Base-by-base conservation (phyloP, 225 moss, liverwort and hornwort species). In the Climacium dendroides region DNA sequence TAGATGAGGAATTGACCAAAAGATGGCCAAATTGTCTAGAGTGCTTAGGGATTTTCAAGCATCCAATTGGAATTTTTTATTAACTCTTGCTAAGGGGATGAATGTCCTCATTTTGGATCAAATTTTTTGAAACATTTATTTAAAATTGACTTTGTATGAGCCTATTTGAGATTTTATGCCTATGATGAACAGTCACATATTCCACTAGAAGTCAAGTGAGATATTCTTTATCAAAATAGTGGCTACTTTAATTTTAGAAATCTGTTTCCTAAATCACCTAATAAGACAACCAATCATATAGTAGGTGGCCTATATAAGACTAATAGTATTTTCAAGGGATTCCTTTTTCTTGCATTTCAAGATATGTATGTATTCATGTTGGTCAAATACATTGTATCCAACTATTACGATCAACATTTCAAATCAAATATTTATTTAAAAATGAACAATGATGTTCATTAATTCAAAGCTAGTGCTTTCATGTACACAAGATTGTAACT, bases 21-120 rank as follows among this genome's bases (percentile, higher is more conserved):
- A 67, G 37, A 23, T 2, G 0, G 0, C 2, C 7, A 12, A 37
- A n/a, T n/a, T 37, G 6, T 3, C 1, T 9, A 4, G 8, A 45
- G 6, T 45, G 50, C 50, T 4, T 50, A 13, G 50, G 14, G 4
- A 14, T 50, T 50, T 50, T 50, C 12, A 50, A 13, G 50, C 50
- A 50, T 50, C 12, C 50, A 50, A 50, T 37, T 37, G 4, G 4
- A 67, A 13, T 37, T 67, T 7, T 37, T 37, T 67, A 4, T 32
- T 13, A 24, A 69, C 0, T 24, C 39, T 4, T 13, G 4, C 23
- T 13, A 23, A 69, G 2, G 39, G 24, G 13, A 1, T 69, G 7
- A 69, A 67, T 37, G 4, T 23, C 23, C 2, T 37, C 4, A 39
- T 69, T 0, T 39, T 69, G 39, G 24, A 8, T 14, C 13, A 69